Evolutionary conservation across 2,329 filamentous ascomycete genomes (phyloP).

Genomic region (Cryphonectria naterciae): DNA sequence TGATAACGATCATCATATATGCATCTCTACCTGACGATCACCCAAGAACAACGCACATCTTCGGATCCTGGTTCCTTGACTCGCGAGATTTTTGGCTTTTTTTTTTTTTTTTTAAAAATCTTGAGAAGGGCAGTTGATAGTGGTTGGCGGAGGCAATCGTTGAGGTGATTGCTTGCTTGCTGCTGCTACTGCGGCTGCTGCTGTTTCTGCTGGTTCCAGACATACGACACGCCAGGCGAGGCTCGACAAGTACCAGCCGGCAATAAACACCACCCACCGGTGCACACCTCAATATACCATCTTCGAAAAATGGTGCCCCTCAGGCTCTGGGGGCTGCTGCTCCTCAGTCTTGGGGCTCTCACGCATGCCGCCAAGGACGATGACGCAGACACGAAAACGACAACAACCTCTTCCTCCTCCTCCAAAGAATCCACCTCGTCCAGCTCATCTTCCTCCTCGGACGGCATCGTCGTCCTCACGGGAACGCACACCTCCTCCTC

Average conservation of each 20-base stretch:
- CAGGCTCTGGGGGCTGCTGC: slow-evolving; percentile 27
- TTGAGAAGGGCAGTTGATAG: neutral
- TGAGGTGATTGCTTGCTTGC: neutral
- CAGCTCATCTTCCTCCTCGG: slow-evolving; percentile 19
- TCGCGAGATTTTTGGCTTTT: neutral
- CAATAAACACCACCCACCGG: neutral
- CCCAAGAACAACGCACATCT: neutral
- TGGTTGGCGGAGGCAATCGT: neutral
- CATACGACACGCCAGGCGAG: neutral
- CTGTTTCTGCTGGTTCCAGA: neutral
- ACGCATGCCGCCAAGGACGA: slow-evolving; percentile 15
- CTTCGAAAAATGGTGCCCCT: slow-evolving; percentile 22
- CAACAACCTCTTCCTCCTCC: slow-evolving; percentile 6
- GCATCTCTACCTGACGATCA: slow-evolving; percentile 1
- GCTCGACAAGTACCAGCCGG: slow-evolving; percentile 1
- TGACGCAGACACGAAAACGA: neutral
- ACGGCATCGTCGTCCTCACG: slow-evolving; percentile 43
- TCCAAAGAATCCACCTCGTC: slow-evolving; percentile 2
- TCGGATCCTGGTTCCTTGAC: neutral
- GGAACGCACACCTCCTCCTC: slow-evolving; percentile 37
- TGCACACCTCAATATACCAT: neutral
- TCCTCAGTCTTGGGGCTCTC: slow-evolving; percentile 23
- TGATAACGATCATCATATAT: slow-evolving; percentile 9
- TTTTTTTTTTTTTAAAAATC: neutral
- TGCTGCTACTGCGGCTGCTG: neutral